phyloP scores from a whole-genome alignment of 345 rosid species.

The Carallia brachiata region DNA sequence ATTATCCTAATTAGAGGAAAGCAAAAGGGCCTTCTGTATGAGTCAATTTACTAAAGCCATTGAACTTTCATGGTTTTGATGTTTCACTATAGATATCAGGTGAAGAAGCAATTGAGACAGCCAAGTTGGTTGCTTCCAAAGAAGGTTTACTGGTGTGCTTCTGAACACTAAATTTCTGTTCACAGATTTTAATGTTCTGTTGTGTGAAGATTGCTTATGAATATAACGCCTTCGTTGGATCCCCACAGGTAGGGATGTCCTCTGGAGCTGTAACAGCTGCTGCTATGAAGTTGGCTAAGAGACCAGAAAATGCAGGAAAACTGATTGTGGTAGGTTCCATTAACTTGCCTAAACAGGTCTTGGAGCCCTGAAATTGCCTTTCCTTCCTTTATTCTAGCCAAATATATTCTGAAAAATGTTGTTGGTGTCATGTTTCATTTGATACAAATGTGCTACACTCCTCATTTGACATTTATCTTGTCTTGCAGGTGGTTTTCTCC shows the following conservation, averaged over 20 bases:
- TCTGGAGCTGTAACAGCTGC: slow-evolving; percentile 97
- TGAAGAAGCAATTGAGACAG: slow-evolving; percentile 23
- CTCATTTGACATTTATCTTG: neutral
- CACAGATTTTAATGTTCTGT: neutral
- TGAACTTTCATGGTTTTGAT: neutral
- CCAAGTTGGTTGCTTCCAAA: slow-evolving; percentile 17
- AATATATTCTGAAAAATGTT: slow-evolving; percentile 9
- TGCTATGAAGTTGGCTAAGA: slow-evolving; percentile 75
- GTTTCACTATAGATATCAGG: slow-evolving; percentile 14
- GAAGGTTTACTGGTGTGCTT: slow-evolving; percentile 28
- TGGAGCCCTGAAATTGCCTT: too few relatives aligned
- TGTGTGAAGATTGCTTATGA: too few relatives aligned
- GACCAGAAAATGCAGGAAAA: slow-evolving; percentile 92
- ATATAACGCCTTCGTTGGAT: too few relatives aligned
- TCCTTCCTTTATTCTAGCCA: too few relatives aligned
- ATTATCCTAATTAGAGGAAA: neutral
- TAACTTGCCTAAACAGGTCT: too few relatives aligned
- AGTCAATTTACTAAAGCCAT: neutral
- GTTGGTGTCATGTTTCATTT: too few relatives aligned
- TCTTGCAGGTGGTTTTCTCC: slow-evolving; percentile 3
- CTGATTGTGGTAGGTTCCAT: slow-evolving; percentile 68
- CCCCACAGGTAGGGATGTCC: slow-evolving; percentile 84
- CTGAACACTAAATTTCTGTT: neutral
- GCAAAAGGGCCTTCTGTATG: neutral
- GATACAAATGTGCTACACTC: too few relatives aligned